Evolutionary conservation across 2,329 filamentous ascomycete species (phyloP).

Genomic region (Claviceps maximensis): DNA sequence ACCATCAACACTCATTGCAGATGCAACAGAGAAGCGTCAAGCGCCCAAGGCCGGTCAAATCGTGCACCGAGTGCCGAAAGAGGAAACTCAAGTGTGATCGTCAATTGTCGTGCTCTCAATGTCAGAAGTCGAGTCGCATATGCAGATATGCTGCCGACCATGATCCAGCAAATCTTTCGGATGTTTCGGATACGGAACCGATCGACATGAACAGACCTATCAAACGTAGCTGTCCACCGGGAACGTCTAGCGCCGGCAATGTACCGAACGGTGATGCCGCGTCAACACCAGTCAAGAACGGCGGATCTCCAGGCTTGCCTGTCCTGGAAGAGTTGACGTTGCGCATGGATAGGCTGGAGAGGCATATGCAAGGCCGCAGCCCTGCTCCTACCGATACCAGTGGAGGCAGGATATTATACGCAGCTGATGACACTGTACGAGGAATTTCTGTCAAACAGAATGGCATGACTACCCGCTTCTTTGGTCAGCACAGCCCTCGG

Average conservation of each 20-base stretch:
- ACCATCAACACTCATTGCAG: constrained; percentile 10
- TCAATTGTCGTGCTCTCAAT: constrained; percentile 42
- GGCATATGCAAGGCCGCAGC: constrained; percentile 29
- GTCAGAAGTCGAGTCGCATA: constrained; percentile 39
- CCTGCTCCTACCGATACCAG: constrained; percentile 25
- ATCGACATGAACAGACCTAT: constrained; percentile 19
- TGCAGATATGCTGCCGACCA: constrained; percentile 41
- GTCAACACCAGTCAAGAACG: constrained; percentile 18
- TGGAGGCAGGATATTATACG: constrained; percentile 19
- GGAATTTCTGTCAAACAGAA: constrained; percentile 36
- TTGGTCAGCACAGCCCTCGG: constrained; percentile 39
- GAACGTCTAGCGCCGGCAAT: constrained; percentile 11
- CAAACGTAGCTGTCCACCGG: constrained; percentile 25
- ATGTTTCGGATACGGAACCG: constrained; percentile 31
- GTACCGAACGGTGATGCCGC: constrained; percentile 13
- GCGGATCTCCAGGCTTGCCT: constrained; percentile 18
- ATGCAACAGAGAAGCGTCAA: constrained; percentile 34
- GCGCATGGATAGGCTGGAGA: constrained; percentile 42
- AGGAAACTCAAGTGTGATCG: constrained; percentile 45
- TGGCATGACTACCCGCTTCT: constrained; percentile 33
- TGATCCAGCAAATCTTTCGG: constrained; percentile 33
- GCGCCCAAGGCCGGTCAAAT: constrained; percentile 41
- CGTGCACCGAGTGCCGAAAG: constrained; percentile 43
- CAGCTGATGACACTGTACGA: constrained; percentile 32
- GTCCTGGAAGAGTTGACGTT: constrained; percentile 34